phyloP scores from a whole-genome alignment of 371 early-diverging fungal genomes.

The Mortierella sp. region DNA sequence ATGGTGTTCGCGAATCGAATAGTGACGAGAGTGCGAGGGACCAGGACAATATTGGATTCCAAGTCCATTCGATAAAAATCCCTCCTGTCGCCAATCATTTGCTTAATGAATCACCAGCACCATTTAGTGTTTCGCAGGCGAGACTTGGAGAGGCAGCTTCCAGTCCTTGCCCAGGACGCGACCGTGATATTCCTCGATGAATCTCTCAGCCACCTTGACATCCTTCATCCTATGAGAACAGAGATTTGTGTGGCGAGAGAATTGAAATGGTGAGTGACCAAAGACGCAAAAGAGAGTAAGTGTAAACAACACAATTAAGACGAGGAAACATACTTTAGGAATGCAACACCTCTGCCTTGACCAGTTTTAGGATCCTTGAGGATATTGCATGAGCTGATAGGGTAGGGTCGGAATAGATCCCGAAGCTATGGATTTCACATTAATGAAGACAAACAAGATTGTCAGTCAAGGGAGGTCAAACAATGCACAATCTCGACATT shows the following conservation, averaged over 20 bases:
- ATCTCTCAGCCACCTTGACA: conserved; percentile 33
- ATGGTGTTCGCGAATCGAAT: no score
- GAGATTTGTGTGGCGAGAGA: not conserved
- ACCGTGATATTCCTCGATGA: conserved; percentile 51
- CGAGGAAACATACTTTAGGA: conserved; percentile 34
- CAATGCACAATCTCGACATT: not conserved
- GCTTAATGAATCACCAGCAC: not conserved
- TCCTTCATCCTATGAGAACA: conserved; percentile 32
- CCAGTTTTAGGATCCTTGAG: conserved; percentile 36
- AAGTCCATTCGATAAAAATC: not conserved
- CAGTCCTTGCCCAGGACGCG: conserved; percentile 47
- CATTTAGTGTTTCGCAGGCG: conserved; percentile 35
- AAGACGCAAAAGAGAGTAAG: not conserved
- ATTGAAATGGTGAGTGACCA: not conserved
- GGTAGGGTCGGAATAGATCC: conserved; percentile 36
- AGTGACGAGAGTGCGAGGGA: no score
- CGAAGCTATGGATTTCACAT: conserved; percentile 22
- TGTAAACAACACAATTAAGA: not conserved
- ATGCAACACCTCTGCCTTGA: conserved; percentile 46
- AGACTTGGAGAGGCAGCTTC: conserved; percentile 49
- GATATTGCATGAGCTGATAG: conserved; percentile 33
- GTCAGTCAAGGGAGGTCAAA: not conserved
- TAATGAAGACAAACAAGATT: not conserved
- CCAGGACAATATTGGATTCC: not conserved
- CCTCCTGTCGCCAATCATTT: not conserved